Evolutionary conservation across 441 rosid species (phyloP).

Genomic region (Corymbia calophylla): DNA sequence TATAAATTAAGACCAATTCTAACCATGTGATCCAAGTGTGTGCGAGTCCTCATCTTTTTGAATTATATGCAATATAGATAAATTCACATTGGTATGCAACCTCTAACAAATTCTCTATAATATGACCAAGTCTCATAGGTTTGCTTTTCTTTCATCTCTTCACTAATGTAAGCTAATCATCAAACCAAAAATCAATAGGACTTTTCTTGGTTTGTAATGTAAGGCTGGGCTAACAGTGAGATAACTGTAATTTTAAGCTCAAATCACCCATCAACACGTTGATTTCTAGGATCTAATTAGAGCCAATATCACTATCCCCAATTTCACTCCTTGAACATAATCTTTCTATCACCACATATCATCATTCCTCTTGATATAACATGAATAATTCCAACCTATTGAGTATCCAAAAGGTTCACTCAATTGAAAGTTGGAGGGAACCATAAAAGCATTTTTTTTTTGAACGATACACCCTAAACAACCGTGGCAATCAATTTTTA

Average conservation of each 20-base stretch:
- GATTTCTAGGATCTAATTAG: background rate
- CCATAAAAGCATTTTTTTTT: background rate
- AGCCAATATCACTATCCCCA: background rate
- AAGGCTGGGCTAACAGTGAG: background rate
- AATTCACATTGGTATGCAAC: no score
- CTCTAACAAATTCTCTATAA: no score
- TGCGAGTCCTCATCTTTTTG: no score
- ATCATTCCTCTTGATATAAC: no score
- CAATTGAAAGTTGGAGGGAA: background rate
- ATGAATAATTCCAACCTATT: no score
- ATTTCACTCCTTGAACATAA: no score
- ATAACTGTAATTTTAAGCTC: background rate
- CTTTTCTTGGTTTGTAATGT: rapidly evolving
- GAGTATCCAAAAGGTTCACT: background rate
- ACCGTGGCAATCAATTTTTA: background rate
- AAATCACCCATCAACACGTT: background rate
- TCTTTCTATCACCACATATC: background rate
- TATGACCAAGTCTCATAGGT: no score
- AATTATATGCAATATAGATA: no score
- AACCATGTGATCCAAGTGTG: no score
- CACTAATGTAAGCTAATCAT: background rate
- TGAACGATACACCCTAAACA: background rate
- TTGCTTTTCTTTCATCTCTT: no score
- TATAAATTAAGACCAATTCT: no score
- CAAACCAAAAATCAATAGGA: background rate